A percentile compares a stretch with the other conserved stretches of the same genome.
Conservation (phyloP, 1,284 basidiomycete species). For the Boletus hoseneyae region DNA sequence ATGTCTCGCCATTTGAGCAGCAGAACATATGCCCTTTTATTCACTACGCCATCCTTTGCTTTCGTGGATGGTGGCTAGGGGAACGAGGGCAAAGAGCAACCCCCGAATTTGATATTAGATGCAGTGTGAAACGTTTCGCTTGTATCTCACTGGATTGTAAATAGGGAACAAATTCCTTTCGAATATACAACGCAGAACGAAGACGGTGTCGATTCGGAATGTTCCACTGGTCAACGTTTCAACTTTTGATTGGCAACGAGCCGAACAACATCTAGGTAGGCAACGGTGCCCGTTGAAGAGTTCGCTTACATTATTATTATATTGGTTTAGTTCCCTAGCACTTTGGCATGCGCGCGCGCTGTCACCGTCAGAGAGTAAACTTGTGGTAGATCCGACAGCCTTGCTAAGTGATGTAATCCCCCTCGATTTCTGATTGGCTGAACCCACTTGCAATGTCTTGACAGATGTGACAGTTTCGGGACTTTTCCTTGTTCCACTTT, state of each 20-base stretch:
- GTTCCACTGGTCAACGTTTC: not conserved
- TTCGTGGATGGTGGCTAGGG: slow-evolving; percentile 71
- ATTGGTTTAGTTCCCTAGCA: not conserved
- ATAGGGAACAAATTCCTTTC: slow-evolving; percentile 21
- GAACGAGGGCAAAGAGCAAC: slow-evolving; percentile 71
- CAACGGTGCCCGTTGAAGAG: not conserved
- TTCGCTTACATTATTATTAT: not conserved
- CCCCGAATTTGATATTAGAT: slow-evolving; percentile 11
- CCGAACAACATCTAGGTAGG: not conserved
- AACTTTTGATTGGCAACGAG: not conserved
- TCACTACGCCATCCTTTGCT: slow-evolving; percentile 65
- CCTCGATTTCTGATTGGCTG: slow-evolving; percentile 3
- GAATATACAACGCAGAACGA: slow-evolving; percentile 2
- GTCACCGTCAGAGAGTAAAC: slow-evolving; percentile 2
- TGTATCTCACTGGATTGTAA: slow-evolving; percentile 20
- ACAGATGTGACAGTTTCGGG: slow-evolving; percentile 2
- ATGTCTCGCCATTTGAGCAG: not conserved
- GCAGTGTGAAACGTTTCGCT: slow-evolving; percentile 17
- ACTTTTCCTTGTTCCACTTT: slow-evolving; percentile 7
- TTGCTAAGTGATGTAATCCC: not conserved
- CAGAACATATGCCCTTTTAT: slow-evolving; percentile 49
- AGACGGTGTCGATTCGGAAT: too few relatives aligned
- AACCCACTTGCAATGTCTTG: not conserved
- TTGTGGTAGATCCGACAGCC: not conserved
- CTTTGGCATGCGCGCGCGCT: too few relatives aligned